Evolutionary conservation across 257 asterid species (phyloP), one percentile per base, ranked within the genome.

Genomic region (Echium plantagineum): DNA sequence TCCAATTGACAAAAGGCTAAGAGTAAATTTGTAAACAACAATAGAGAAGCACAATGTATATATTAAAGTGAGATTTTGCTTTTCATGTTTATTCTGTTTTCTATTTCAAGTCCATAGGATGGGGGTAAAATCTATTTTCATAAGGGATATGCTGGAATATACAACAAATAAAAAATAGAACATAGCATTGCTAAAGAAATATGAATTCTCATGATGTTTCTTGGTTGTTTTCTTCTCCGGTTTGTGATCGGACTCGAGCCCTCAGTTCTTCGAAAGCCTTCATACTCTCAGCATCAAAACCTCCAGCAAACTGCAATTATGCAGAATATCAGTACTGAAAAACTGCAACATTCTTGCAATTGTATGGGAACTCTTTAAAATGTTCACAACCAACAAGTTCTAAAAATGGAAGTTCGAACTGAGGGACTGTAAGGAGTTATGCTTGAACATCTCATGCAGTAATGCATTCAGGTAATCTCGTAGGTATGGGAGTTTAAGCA

Each of bases 211-310:
- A 42, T 42, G 49, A 42, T 42, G 49, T 42, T 42, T 42, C 49
- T 42, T 42, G 49, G 5, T 12, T 42, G 49, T 42, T 42, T 13
- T 42, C 49, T 42, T 42, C 49, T 42, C 17, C 49, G 5, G 16
- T 12, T 42, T 42, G 49, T 13, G 49, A 42, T 12, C 49, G 49
- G 16, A 42, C 49, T 10, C 49, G 49, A 42, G 49, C 49, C 49
- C 49, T 42, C 49, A 90, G 94, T 76, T 86, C 95, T 83, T 90
- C 97, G 62, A 90, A 90, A 12, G 95, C 94, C 46, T 80, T 88
- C 97, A 90, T 90, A 2, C 95, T 90, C 68, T 90, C 97, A 1
- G 90, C 81, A 74, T 90, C 97, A 73, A 90, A 86, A 54, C 97
- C 97, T 79, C 97, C 95, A 5, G 97, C 97, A 77, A 90, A 90